Evolutionary conservation across 495 filamentous ascomycete genomes (phyloP), one percentile per base, ranked within the genome.

Genomic region (Pyronema domesticum): DNA sequence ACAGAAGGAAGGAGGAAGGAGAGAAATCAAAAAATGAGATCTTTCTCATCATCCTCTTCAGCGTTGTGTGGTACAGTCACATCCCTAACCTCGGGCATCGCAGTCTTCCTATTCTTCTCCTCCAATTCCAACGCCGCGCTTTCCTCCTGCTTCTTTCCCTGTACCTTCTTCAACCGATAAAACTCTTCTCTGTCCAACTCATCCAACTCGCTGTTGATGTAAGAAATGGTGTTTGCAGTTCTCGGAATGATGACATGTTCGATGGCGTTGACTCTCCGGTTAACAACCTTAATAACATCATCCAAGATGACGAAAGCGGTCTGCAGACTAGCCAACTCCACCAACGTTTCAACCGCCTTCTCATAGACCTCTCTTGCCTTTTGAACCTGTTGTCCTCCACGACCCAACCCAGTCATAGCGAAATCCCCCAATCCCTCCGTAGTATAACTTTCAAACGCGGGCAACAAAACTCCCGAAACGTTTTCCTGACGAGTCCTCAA

Each of bases 281-380:
- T 99, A 35, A 99, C 91, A 23, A 95, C 85, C 74, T 99, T 99
- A 70, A 99, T 99, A 53, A 99, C 93, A 65, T 96, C 93, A 66
- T 99, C 91, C 57, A 99, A 68, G 58, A 95, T 95, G 39, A 99
- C 85, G 65, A 99, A 99, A 6, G 91, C 93, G 60, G 91, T 99
- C 72, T 94, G 88, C 57, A 98, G 72, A 71, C 89, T 95, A 3
- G 91, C 91, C 46, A 98, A 74, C 70, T 98, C 93, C 10, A 99
- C 89, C 61, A 99, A 71, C 1, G 91, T 94, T 72, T 99, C 91
- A 30, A 96, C 89, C 30, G 91, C 91, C 57, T 91, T 75, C n/a
- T 86, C 83, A 73, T 96, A 99, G 39, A 94, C 95, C 73, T 99
- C 91, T 54, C 93, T 76, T 66, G 86, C 95, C 60, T 80, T 75